phyloP scores from a whole-genome alignment of 2,329 filamentous ascomycete species.

The Fusarium sp. region DNA sequence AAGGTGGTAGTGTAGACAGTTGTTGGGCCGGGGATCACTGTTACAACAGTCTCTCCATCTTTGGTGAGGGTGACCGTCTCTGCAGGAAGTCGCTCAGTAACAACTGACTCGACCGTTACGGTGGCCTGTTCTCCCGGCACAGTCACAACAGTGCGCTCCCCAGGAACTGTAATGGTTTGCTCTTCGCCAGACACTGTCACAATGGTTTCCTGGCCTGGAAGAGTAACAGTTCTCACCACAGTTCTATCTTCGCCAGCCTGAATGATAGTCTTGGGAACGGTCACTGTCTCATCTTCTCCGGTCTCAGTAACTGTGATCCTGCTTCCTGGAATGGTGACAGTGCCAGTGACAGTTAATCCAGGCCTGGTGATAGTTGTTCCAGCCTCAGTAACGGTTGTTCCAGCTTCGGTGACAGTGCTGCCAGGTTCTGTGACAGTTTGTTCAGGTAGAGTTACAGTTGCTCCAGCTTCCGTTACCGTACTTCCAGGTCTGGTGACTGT shows the following conservation, averaged over 20 bases:
- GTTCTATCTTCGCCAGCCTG: slow-evolving; percentile 30
- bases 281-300: slow-evolving; percentile 29
- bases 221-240: slow-evolving; percentile 42
- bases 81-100: slow-evolving; percentile 47
- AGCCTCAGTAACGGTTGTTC: slow-evolving; percentile 12
- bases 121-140: slow-evolving; percentile 40
- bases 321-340: slow-evolving; percentile 25
- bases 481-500: slow-evolving; percentile 1
- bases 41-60: slow-evolving; percentile 48
- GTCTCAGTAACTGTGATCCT: slow-evolving; percentile 29
- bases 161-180: slow-evolving; percentile 41
- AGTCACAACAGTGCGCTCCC: slow-evolving; percentile 42
- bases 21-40: slow-evolving; percentile 45
- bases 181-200: slow-evolving; percentile 43
- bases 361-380: slow-evolving; percentile 24
- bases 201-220: slow-evolving; percentile 38
- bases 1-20: slow-evolving; percentile 49
- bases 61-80: slow-evolving; percentile 51
- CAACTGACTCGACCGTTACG: slow-evolving; percentile 49
- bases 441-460: slow-evolving; percentile 18
- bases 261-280: slow-evolving; percentile 27
- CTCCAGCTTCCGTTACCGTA: slow-evolving; percentile 21
- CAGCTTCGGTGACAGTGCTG: slow-evolving; percentile 13
- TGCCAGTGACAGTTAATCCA: slow-evolving; percentile 26
- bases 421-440: background rate